Base-by-base conservation (phyloP, 306 rosid species). In the Carpinus viminea region DNA sequence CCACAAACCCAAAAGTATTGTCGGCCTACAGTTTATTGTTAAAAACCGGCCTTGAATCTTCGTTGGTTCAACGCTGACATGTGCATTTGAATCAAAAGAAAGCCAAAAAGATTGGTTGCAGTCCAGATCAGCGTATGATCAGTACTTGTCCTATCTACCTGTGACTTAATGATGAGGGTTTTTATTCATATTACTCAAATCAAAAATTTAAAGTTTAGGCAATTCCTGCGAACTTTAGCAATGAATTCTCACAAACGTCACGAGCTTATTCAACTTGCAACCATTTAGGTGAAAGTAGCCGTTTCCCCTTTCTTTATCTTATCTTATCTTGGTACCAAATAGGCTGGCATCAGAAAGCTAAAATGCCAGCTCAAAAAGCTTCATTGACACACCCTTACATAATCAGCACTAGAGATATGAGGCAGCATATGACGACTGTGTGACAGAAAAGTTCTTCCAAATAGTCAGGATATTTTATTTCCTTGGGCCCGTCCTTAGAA, bases 1-100 rank as follows among this genome's bases (percentile, higher is more conserved):
- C 46, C 26, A 38, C 8, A 17, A 66, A 0, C 1, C 16, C 16
- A 66, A 66, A 66, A n/a, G 15, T 65, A 36, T 65, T 8, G 31
- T n/a, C 62, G 20, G 62, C 62, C 62, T 6, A 56, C 26, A 18
- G 4, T 20, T 56, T 20, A 7, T n/a, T 0, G 26, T 56, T 31
- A 31, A 31, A 31, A 31, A 2, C 62, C 62, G 28, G 5, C 62
- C 62, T 56, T 56, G 28, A 20, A 56, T 56, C 62, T 56, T 20
- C 62, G n/a, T 56, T 36, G 48, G 70, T 65, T 31, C 48, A 65
- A 65, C 36, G 70, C 70, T 65, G 48, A 65, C 70, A 65, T 65
- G 13, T 24, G 15, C 46, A 54, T 59, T 59, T 59, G 66, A 24
- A 24, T 10, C 8, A 24, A 59, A 59, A 59, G 28, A 26, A 61